Base-by-base conservation (phyloP, 768 basidiomycete genomes). In the Suillus subalutaceus region DNA sequence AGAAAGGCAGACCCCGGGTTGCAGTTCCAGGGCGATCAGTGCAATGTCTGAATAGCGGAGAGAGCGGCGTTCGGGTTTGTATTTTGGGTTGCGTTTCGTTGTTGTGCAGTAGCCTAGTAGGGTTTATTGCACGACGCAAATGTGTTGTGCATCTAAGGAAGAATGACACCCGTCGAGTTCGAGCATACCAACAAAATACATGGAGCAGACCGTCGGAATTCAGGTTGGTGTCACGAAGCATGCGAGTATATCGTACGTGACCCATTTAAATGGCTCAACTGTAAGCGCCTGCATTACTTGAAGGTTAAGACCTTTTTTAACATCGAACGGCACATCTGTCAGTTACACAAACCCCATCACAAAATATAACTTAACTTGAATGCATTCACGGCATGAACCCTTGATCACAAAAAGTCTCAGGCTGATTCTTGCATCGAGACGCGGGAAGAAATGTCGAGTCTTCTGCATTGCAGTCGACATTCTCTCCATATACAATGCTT, bases 341-440 rank as follows among this genome's bases (percentile, higher is more conserved):
- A 20, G 23, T 13, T 43, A 60, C 41, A 60, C 40, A 12, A 26
- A 26, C 18, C 12, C 10, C 41, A 43, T 43, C 16, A 13, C 18
- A 20, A 30, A 30, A 43, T 43, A 20, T 20, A 43, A 20, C 40
- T 43, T 12, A 60, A n/a, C 59, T 44, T 41, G 59, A 30, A 60
- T 30, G 18, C 30, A 32, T 20, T 60, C 59, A 60, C 59, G 59
- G 59, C 59, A 60, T 60, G 12, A 60, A 60, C 30, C 59, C 59
- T 59, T 43, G 12, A 60, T 60, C 30, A 20, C 12, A 32, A 60
- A 32, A 60, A 60, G 41, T 26, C 23, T 43, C 18, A 43, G 18
- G 18, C 32, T 13, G 26, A 43, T 20, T 41, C 41, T 44, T 30
- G 1, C 18, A 20, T 41, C 40, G 26, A 59, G 58, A 30, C 18